Conservation (phyloP, 257 asterid genomes). For the Parsonsia alboflavescens region DNA sequence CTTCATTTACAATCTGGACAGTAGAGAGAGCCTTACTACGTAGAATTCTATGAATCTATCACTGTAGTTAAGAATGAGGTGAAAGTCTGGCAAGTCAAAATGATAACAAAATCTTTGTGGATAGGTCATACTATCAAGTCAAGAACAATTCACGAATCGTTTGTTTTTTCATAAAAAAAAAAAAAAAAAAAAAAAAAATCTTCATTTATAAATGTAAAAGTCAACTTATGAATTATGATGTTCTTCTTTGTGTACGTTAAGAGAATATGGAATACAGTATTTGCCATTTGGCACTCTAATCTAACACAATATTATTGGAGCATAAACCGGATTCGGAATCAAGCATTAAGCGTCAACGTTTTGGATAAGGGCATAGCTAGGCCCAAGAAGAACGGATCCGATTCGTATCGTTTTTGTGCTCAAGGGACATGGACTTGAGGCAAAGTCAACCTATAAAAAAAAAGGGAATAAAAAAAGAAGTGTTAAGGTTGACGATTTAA, state of each 20-base stretch:
- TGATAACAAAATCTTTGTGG: too few species aligned
- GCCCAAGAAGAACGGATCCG: not conserved
- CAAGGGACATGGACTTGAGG: not conserved
- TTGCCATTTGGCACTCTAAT: not conserved
- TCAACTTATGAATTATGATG: not conserved
- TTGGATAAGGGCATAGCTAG: too few species aligned
- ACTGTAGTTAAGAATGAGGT: too few species aligned
- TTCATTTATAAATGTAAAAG: not conserved
- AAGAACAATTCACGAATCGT: not conserved
- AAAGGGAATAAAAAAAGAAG: not conserved
- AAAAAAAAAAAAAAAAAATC: too few species aligned
- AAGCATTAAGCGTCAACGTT: not conserved
- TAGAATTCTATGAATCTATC: too few species aligned
- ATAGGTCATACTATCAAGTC: too few species aligned
- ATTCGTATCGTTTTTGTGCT: not conserved
- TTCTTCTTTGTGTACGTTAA: not conserved
- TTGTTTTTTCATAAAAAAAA: too few species aligned
- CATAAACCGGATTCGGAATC: constrained; percentile 9
- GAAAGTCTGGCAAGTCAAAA: too few species aligned
- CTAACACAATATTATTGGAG: not conserved
- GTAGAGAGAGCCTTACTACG: too few species aligned
- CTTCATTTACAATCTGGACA: too few species aligned
- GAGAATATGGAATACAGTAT: constrained; percentile 6
- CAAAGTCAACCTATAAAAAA: constrained; percentile 2
- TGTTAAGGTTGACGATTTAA: too few species aligned